Evolutionary conservation across 768 basidiomycete species (phyloP).

Genomic region (Kwoniella shandongensis): DNA sequence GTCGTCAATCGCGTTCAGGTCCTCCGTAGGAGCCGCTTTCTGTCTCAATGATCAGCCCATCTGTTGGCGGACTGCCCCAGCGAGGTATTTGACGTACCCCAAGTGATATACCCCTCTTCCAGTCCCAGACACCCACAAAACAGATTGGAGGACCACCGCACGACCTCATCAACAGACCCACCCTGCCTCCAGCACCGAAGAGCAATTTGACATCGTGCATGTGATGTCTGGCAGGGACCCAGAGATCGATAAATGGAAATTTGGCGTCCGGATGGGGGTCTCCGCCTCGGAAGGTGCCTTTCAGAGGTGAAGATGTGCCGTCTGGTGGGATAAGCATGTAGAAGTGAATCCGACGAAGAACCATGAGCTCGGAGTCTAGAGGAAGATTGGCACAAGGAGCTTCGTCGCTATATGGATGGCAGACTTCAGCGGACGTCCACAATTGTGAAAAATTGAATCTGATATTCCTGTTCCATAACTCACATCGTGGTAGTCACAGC

Average conservation of each 20-base stretch:
- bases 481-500: neutral
- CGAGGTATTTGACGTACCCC: neutral
- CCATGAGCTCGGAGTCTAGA: neutral
- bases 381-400: neutral
- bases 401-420: conserved; percentile 1
- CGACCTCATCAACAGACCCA: neutral
- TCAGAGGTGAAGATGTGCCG: neutral
- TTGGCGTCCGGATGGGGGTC: neutral
- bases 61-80: too few relatives aligned
- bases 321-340: neutral
- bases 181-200: neutral
- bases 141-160: neutral
- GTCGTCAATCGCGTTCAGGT: neutral
- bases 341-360: neutral
- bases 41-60: too few relatives aligned
- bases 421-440: neutral
- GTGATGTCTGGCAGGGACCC: neutral
- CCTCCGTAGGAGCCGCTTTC: neutral
- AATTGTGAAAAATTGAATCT: too few relatives aligned
- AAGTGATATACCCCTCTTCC: neutral
- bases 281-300: neutral
- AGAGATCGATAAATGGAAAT: neutral
- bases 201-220: neutral
- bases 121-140: neutral
- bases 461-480: too few relatives aligned